phyloP scores from a whole-genome alignment of 345 rosid species.

The Limnanthes douglasii region DNA sequence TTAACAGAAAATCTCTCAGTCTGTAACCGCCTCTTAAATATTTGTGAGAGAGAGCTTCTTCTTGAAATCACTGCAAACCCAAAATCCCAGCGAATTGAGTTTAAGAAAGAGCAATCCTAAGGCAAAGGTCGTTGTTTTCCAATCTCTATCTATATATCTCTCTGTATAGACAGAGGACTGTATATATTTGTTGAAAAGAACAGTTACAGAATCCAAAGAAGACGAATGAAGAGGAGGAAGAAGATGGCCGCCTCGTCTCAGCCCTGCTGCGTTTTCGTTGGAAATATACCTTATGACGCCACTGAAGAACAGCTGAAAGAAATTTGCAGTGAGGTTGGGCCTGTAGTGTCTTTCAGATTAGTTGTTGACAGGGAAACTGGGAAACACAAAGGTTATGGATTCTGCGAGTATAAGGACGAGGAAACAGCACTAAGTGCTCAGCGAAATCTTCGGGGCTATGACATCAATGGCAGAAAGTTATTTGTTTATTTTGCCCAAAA shows the following conservation, averaged over 20 bases:
- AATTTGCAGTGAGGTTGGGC: conserved; percentile 94
- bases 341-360: conserved; percentile 94
- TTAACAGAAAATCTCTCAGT: too few species aligned
- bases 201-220: too few species aligned
- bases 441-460: conserved; percentile 92
- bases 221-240: too few species aligned
- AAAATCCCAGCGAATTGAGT: too few species aligned
- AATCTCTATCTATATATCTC: too few species aligned
- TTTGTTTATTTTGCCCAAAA: conserved; percentile 99
- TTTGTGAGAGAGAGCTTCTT: too few species aligned
- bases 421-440: conserved; percentile 98
- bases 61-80: too few species aligned
- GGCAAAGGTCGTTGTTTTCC: too few species aligned
- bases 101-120: too few species aligned
- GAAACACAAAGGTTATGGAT: conserved; percentile 96
- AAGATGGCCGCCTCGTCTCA: conserved; percentile 88
- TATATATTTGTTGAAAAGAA: too few species aligned
- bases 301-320: conserved; percentile 98
- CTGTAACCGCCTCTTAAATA: too few species aligned
- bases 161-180: too few species aligned
- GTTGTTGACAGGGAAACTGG: conserved; percentile 96
- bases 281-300: conserved; percentile 96
- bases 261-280: conserved; percentile 98
- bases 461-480: conserved; percentile 85
- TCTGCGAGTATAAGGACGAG: conserved; percentile 98